These are phyloP conservation scores for Talaromyces sp. DNA, from an alignment of 2,329 filamentous ascomycete genomes.

Conservation along the genomic window DNA sequence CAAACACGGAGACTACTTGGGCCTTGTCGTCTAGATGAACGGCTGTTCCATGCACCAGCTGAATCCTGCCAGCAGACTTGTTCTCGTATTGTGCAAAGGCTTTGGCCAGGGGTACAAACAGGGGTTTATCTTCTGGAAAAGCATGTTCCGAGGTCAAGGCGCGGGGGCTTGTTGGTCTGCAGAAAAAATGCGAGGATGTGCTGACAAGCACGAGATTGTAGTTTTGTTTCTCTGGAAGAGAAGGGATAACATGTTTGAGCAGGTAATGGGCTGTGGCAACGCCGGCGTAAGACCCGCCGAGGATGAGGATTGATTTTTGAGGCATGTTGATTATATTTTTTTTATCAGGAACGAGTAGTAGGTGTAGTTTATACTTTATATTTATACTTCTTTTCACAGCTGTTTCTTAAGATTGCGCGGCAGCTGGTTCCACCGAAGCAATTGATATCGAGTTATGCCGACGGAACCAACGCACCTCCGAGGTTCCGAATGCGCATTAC, in stretches of 20 bases:
- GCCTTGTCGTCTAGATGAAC: neutral
- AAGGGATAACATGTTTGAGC: slow-evolving; percentile 47
- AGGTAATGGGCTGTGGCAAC: slow-evolving; percentile 50
- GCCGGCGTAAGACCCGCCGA: slow-evolving; percentile 52
- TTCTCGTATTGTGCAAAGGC: slow-evolving; percentile 37
- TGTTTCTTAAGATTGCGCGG: too few species aligned
- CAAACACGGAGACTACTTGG: slow-evolving; percentile 19
- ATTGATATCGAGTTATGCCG: neutral
- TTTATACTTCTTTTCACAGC: too few species aligned
- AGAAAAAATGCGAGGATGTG: slow-evolving; percentile 37
- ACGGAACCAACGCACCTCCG: neutral
- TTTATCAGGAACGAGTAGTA: too few species aligned
- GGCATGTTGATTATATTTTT: neutral
- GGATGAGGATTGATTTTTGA: slow-evolving; percentile 43
- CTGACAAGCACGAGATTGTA: slow-evolving; percentile 44
- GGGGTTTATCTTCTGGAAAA: slow-evolving; percentile 37
- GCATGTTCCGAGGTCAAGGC: slow-evolving; percentile 43
- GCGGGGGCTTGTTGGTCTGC: slow-evolving; percentile 42
- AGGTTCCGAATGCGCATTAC: neutral
- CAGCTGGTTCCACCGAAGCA: neutral
- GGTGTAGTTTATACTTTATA: neutral
- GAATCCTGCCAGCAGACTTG: slow-evolving; percentile 23
- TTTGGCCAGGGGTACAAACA: slow-evolving; percentile 38
- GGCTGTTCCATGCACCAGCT: slow-evolving; percentile 42
- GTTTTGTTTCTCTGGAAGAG: slow-evolving; percentile 26